These are phyloP conservation scores for Fragilariopsis cylindrus DNA, from an alignment of 108 stramenopile genomes.

Conservation along the genomic window DNA sequence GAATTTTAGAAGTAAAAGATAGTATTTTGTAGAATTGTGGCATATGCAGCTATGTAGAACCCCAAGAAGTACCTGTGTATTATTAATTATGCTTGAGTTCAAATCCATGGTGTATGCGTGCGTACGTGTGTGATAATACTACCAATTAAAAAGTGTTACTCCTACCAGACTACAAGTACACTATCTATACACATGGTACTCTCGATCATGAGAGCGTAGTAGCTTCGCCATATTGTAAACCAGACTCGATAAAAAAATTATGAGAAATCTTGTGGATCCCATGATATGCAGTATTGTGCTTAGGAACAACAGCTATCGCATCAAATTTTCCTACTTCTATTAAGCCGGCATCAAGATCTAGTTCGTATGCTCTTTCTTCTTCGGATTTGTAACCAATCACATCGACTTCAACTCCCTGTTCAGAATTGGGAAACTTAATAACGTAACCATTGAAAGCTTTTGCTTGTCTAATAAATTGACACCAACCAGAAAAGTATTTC, in stretches of 20 bases:
- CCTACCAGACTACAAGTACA: too few species aligned
- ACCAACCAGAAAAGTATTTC: slow-evolving; percentile 76
- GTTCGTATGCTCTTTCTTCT: slow-evolving; percentile 35
- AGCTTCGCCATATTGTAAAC: slow-evolving; percentile 49
- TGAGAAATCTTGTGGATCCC: slow-evolving; percentile 56
- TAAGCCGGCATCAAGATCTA: slow-evolving; percentile 57
- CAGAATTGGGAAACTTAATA: slow-evolving; percentile 56
- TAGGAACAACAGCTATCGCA: slow-evolving; percentile 66
- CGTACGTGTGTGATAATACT: too few species aligned
- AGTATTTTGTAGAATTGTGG: too few species aligned
- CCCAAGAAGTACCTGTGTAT: too few species aligned
- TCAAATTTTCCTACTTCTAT: slow-evolving; percentile 56
- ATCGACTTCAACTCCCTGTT: slow-evolving; percentile 72
- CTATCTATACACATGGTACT: too few species aligned
- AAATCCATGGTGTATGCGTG: too few species aligned
- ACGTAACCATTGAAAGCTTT: slow-evolving; percentile 58
- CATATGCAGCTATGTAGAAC: too few species aligned
- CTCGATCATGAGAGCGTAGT: slow-evolving; percentile 23
- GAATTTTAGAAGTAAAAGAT: too few species aligned
- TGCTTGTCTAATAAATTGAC: slow-evolving; percentile 64
- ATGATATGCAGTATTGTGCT: slow-evolving; percentile 44
- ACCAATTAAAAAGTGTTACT: too few species aligned
- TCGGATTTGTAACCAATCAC: slow-evolving; percentile 45
- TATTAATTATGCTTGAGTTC: too few species aligned
- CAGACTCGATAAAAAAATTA: slow-evolving; percentile 50